Base-by-base conservation (phyloP, 495 filamentous ascomycete genomes). In the Penicillium pancosmium region DNA sequence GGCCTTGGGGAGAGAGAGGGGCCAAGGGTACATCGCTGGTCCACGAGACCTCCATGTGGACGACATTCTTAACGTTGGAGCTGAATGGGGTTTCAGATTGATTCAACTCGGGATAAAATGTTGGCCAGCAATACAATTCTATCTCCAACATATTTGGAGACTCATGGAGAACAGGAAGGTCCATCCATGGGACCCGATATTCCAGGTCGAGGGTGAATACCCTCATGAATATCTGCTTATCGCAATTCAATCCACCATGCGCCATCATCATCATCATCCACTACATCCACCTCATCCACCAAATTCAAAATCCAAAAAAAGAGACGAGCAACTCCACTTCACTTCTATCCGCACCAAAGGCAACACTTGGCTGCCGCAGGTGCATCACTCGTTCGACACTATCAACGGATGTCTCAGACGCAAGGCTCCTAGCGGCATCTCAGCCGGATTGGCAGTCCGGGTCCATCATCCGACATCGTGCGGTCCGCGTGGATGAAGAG, bases 31-130 rank as follows among this genome's bases (percentile, higher is more conserved):
- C 23, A 31, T 53, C 36, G 43, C 52, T 60, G 48, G 59, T 58
- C 66, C 64, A 68, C 64, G 66, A 68, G 66, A 66, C 66, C 54
- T 66, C 66, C 66, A 68, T 68, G 63, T 68, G 66, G 57, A 57
- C 53, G 34, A 44, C 44, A 43, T 55, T 57, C 54, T 49, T 34
- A 40, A 40, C 27, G 33, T 41, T 46, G 9, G 35, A 50, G 23
- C 23, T 21, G 38, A n/a, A 40, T 5, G 36, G 15, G 23, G 64
- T 66, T 63, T 66, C 64, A 63, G 50, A 23, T 60, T 66, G 56
- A 66, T 57, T 46, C 43, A n/a, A 46, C 16, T 31, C 27, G 8
- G 27, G 8, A 31, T 7, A 6, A 31, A 31, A 31, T 31, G 8
- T 31, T 31, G 23, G 23, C 23, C 27, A 31, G 5, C 27, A 31